These are phyloP conservation scores for Colletotrichum aenigma DNA, from an alignment of 2,329 filamentous ascomycete species.

Conservation along the genomic window DNA sequence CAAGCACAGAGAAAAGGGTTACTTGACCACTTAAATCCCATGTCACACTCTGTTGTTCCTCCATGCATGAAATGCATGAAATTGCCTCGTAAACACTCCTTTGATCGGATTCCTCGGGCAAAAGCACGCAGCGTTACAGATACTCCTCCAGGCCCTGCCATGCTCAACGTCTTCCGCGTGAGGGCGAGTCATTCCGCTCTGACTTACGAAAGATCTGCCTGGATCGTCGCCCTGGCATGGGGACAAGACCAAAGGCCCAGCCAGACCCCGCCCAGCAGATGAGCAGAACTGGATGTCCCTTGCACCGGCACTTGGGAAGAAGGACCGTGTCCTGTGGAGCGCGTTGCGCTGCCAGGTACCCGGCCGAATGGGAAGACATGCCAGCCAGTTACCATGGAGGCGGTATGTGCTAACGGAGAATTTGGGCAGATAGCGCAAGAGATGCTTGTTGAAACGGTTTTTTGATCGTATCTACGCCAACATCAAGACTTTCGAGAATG, in stretches of 20 bases:
- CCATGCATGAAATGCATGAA: neutral
- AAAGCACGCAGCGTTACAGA: neutral
- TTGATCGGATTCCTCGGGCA: neutral
- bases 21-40: neutral
- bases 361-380: neutral
- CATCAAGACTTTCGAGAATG: neutral
- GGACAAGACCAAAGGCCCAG: neutral
- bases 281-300: neutral
- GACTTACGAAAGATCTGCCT: neutral
- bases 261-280: neutral
- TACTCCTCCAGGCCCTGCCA: neutral
- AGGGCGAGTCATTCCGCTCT: neutral
- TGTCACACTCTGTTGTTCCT: neutral
- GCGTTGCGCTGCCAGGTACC: neutral
- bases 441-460: neutral
- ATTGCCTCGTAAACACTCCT: neutral
- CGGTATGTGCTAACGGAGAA: neutral
- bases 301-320: neutral
- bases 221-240: neutral
- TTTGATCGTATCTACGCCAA: neutral
- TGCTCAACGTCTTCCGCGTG: neutral
- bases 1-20: neutral
- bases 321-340: neutral
- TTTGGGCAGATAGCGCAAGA: neutral
- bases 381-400: neutral